phyloP scores from a whole-genome alignment of 1,284 basidiomycete species.

The Coniferiporia sulphurascens region DNA sequence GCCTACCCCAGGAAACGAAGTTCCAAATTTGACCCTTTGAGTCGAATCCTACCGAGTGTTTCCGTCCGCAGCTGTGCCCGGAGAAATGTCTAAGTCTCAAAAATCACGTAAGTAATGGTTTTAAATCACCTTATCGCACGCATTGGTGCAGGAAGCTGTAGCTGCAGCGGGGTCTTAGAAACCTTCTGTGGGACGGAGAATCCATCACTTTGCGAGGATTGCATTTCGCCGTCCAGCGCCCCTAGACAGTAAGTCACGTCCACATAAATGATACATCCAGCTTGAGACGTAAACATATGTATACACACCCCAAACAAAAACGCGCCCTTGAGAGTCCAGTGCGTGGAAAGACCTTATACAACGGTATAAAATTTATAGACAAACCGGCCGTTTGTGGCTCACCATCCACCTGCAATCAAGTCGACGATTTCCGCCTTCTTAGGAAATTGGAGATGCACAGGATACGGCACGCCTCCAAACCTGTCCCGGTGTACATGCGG shows the following conservation, averaged over 20 bases:
- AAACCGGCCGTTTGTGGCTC: constrained; percentile 25
- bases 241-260: constrained; percentile 36
- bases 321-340: constrained; percentile 64
- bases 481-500: constrained; percentile 32
- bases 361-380: constrained; percentile 7
- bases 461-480: constrained; percentile 50
- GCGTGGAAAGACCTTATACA: constrained; percentile 73
- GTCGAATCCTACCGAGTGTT: constrained; percentile 66
- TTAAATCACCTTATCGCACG: constrained; percentile 55
- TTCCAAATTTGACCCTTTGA: constrained; percentile 57
- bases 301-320: constrained; percentile 79
- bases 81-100: neutral
- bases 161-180: constrained; percentile 48
- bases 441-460: constrained; percentile 52
- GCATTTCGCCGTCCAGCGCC: constrained; percentile 49
- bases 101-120: neutral
- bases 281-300: neutral
- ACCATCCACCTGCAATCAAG: constrained; percentile 80
- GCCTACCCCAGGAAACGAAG: constrained; percentile 69
- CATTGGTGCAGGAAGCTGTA: constrained; percentile 52
- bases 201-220: constrained; percentile 45
- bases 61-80: constrained; percentile 60
- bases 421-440: constrained; percentile 58
- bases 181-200: constrained; percentile 49
- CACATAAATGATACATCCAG: constrained; percentile 1